phyloP scores from a whole-genome alignment of 495 filamentous ascomycete genomes.

The Hypoxylon cercidicola region DNA sequence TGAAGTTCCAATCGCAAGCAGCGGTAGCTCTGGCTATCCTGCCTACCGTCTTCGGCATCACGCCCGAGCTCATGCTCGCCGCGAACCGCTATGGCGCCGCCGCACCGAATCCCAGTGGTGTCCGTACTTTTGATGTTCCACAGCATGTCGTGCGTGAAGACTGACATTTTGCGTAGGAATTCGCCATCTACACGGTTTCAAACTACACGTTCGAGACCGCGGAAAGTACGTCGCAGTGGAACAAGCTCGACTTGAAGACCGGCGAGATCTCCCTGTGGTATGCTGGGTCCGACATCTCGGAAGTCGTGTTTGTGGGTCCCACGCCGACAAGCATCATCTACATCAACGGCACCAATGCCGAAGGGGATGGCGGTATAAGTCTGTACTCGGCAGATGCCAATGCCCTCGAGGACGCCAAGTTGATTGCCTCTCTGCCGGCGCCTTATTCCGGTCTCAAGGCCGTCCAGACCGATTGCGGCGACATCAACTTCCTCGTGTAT shows the following conservation, averaged over 20 bases:
- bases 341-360: conserved; percentile 66
- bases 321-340: conserved; percentile 64
- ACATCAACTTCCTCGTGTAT: conserved; percentile 71
- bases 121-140: conserved; percentile 35
- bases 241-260: conserved; percentile 69
- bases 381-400: conserved; percentile 62
- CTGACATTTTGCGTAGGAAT: conserved; percentile 31
- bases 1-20: conserved; percentile 44
- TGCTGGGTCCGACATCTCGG: conserved; percentile 64
- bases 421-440: conserved; percentile 66
- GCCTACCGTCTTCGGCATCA: conserved; percentile 44
- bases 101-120: conserved; percentile 45
- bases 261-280: conserved; percentile 70
- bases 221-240: conserved; percentile 69
- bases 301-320: conserved; percentile 71
- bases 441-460: conserved; percentile 73
- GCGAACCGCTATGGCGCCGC: conserved; percentile 47
- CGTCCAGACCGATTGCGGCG: conserved; percentile 61
- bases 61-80: conserved; percentile 44
- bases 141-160: not conserved
- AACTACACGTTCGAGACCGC: conserved; percentile 77
- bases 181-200: conserved; percentile 52
- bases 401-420: conserved; percentile 39
- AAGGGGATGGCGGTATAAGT: conserved; percentile 65
- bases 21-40: conserved; percentile 40